Conservation (phyloP, 441 rosid species). For the Brassica hybrid region DNA sequence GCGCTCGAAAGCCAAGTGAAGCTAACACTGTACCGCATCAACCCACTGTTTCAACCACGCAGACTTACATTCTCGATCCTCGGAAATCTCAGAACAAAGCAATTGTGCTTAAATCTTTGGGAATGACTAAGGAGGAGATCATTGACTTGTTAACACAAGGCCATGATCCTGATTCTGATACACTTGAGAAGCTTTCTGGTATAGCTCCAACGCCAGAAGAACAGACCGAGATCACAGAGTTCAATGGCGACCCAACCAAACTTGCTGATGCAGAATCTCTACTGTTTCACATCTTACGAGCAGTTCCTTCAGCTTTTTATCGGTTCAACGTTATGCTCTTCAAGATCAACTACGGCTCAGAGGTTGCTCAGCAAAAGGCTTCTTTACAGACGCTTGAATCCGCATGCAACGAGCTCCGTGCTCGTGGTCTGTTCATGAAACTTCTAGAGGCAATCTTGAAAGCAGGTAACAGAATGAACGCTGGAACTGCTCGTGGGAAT, state of each 20-base stretch:
- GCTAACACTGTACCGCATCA: constrained; percentile 30
- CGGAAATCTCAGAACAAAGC: constrained; percentile 86
- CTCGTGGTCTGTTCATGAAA: constrained; percentile 77
- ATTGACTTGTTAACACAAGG: constrained; percentile 64
- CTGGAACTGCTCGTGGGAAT: constrained; percentile 93
- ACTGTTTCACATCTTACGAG: constrained; percentile 69
- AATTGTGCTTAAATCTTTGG: constrained; percentile 76
- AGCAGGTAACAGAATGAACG: constrained; percentile 96
- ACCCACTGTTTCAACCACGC: constrained; percentile 43
- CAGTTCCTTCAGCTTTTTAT: constrained; percentile 76
- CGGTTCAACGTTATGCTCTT: constrained; percentile 76
- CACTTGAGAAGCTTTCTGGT: constrained; percentile 77
- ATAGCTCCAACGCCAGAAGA: constrained; percentile 81
- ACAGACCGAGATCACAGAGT: constrained; percentile 61
- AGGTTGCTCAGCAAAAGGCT: constrained; percentile 59
- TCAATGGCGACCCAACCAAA: constrained; percentile 55
- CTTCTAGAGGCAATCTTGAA: constrained; percentile 90
- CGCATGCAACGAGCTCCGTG: constrained; percentile 82
- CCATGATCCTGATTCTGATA: constrained; percentile 62
- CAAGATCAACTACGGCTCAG: constrained; percentile 65
- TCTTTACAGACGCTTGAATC: constrained; percentile 59
- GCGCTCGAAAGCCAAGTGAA: constrained; percentile 55
- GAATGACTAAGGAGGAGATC: constrained; percentile 62
- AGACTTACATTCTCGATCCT: constrained; percentile 65
- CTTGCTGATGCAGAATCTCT: constrained; percentile 84